Evolutionary conservation across 208 protist species (phyloP).

Genomic region (Acanthamoeba royreba): DNA sequence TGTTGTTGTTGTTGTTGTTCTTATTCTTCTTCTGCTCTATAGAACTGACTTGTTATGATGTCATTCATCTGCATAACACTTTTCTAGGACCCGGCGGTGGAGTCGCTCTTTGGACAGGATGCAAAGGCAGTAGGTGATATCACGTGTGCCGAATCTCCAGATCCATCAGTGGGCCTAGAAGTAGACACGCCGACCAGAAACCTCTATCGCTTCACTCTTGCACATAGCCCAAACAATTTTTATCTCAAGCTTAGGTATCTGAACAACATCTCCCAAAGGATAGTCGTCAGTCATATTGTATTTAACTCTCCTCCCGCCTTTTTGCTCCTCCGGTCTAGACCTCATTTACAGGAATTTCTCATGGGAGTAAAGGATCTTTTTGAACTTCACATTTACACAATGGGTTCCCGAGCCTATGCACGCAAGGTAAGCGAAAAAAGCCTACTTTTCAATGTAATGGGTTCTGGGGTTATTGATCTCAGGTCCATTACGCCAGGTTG

Average conservation of each 20-base stretch:
- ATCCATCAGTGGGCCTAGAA: neutral
- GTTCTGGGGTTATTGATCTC: neutral
- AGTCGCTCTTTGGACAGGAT: neutral
- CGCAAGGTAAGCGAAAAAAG: too few species aligned
- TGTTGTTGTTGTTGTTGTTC: neutral
- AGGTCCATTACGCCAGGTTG: slow-evolving; percentile 18
- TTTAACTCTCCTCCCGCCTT: neutral
- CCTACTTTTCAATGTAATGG: too few species aligned
- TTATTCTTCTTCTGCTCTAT: neutral
- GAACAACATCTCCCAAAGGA: too few species aligned
- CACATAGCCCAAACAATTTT: neutral
- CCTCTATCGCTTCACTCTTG: slow-evolving; percentile 22
- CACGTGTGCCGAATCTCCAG: neutral
- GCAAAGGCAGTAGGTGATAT: neutral
- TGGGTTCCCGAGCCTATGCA: slow-evolving; percentile 73
- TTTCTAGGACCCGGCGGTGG: neutral
- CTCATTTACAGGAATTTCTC: slow-evolving; percentile 66
- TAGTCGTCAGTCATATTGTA: neutral
- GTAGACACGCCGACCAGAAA: neutral
- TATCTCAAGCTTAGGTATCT: slow-evolving; percentile 18
- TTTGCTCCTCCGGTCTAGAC: too few species aligned
- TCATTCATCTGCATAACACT: too few species aligned
- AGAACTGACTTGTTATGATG: neutral
- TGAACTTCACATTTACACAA: slow-evolving; percentile 79
- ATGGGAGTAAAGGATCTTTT: slow-evolving; percentile 43